phyloP scores from a whole-genome alignment of 2,329 filamentous ascomycete species.

The Orbilia oligospora region DNA sequence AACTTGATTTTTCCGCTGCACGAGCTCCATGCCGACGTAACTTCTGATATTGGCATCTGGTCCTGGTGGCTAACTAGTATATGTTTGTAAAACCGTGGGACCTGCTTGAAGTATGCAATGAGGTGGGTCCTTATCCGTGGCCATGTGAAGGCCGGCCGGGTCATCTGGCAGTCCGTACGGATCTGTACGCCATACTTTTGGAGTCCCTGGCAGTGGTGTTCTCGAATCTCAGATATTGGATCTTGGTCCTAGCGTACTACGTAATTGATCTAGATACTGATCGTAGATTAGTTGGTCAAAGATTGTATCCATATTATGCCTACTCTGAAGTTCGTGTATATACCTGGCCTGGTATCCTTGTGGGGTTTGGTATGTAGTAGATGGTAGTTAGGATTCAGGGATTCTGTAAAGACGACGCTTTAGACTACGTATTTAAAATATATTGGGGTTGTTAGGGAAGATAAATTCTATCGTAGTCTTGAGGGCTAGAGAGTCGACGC shows the following conservation, averaged over 20 bases:
- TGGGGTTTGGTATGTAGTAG: background rate
- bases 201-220: background rate
- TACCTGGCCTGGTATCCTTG: background rate
- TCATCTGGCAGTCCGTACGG: conserved; percentile 9
- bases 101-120: conserved; percentile 21
- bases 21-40: conserved; percentile 24
- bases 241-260: background rate
- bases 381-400: background rate
- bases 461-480: background rate
- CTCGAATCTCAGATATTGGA: conserved; percentile 14
- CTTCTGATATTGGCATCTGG: conserved; percentile 27
- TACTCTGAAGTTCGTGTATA: background rate
- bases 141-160: conserved; percentile 24
- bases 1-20: conserved; percentile 26
- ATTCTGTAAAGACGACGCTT: background rate
- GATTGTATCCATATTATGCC: background rate
- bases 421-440: background rate
- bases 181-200: conserved; percentile 7
- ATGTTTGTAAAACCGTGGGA: conserved; percentile 18
- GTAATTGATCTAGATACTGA: background rate
- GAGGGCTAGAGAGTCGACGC: background rate
- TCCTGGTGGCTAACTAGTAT: background rate
- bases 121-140: conserved; percentile 19
- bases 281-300: background rate
- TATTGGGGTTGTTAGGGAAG: background rate